phyloP scores from a whole-genome alignment of 257 asterid genomes.

The Penstemon davidsonii region DNA sequence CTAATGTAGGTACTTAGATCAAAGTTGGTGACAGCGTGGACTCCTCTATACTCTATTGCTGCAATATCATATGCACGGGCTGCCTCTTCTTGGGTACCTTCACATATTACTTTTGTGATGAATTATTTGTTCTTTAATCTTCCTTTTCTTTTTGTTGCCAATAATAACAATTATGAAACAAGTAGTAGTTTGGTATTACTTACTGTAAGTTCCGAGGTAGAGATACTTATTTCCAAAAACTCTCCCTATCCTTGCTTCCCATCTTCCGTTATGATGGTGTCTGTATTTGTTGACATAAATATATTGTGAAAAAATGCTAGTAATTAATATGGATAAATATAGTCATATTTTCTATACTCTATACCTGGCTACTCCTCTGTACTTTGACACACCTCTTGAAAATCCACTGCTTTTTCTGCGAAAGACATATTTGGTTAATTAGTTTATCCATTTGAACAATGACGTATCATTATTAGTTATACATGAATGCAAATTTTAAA shows the following conservation, averaged over 20 bases:
- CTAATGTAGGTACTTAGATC: constrained; percentile 59
- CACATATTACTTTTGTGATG: neutral
- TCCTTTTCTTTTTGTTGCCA: neutral
- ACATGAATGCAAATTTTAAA: neutral
- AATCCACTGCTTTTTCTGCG: constrained; percentile 54
- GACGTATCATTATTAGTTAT: neutral
- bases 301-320: neutral
- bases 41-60: constrained; percentile 63
- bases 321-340: neutral
- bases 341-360: neutral
- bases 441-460: constrained; percentile 7
- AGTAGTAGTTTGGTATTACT: constrained; percentile 16
- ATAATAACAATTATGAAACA: neutral
- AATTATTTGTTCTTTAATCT: no score
- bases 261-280: neutral
- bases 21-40: constrained; percentile 60
- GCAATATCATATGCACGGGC: constrained; percentile 70
- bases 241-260: no score
- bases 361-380: constrained; percentile 45
- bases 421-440: constrained; percentile 11
- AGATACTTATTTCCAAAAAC: no score
- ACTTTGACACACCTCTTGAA: constrained; percentile 51
- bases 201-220: constrained; percentile 38
- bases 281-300: neutral
- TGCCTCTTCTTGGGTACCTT: constrained; percentile 70